Base-by-base conservation (phyloP, 768 basidiomycete species). In the Leccinum obscurum region DNA sequence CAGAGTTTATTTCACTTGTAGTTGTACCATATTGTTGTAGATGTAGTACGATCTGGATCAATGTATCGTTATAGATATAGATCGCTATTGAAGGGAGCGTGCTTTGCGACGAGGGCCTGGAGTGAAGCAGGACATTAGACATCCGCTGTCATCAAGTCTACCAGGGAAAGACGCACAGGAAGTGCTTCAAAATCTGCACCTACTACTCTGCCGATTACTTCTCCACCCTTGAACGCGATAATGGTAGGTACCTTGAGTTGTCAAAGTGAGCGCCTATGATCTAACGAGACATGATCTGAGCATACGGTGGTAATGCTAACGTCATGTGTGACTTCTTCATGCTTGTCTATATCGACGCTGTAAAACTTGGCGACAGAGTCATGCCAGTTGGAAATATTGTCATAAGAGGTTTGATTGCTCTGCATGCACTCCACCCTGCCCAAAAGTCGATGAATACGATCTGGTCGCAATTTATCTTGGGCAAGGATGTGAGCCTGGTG, bases 311-410 rank as follows among this genome's bases (percentile, higher is more conserved):
- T 61, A 11, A 60, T 9, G 41, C 57, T 35, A 37, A 64, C 57
- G 11, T 64, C 63, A 4, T 64, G 54, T 6, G 17, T 2, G 10
- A 59, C n/a, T 20, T 60, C n/a, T 1, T 62, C 63, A 3, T 56
- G 34, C 4, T 75, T 76, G 65, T 89, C 89, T 20, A 59, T 32
- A 22, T 62, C 52, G 35, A 61, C 8, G 4, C 52, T 56, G 44
- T 64, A 64, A 10, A 52, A 62, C 3, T 37, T 37, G 28, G 62
- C 50, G 14, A 46, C 41, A 4, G 41, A 34, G 9, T 13, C 50
- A 30, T 64, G 50, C n/a, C n/a, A n/a, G 44, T 39, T 15, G 28
- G 62, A 46, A 6, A 64, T 35, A 14, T 14, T 6, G 7, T 64
- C 44, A 11, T 58, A 62, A 39, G 4, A 7, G 61, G 62, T 24